phyloP scores from a whole-genome alignment of 352 stramenopile species.

The Elongisporangium anandrum region DNA sequence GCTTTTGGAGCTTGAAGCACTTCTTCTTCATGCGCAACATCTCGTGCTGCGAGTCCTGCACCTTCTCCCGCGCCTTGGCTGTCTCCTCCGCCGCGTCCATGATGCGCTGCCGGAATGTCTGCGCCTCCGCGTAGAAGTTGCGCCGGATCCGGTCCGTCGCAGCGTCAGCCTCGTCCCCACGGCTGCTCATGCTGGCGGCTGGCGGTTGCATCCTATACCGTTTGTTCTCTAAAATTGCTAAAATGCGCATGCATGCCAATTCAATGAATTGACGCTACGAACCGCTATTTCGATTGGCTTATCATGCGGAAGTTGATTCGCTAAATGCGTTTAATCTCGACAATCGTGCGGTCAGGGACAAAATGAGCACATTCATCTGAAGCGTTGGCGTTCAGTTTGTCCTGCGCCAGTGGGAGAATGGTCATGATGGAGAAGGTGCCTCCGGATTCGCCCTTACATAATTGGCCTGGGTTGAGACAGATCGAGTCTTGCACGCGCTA shows the following conservation, averaged over 20 bases:
- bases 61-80: conserved; percentile 17
- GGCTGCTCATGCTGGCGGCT: neutral
- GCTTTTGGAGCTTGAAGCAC: conserved; percentile 53
- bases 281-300: neutral
- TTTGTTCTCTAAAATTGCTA: neutral
- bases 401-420: conserved; percentile 86
- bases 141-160: conserved; percentile 37
- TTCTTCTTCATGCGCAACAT: conserved; percentile 43
- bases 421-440: conserved; percentile 93
- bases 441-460: conserved; percentile 92
- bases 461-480: conserved; percentile 93
- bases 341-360: conserved; percentile 83
- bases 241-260: neutral
- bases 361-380: conserved; percentile 57
- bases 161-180: neutral
- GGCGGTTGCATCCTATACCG: neutral
- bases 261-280: neutral
- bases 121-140: conserved; percentile 54
- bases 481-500: conserved; percentile 89
- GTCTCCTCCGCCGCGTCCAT: conserved; percentile 21
- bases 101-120: conserved; percentile 37
- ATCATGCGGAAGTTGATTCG: neutral
- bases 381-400: conserved; percentile 51
- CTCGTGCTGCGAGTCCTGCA: conserved; percentile 33
- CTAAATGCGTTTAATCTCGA: conserved; percentile 92